Evolutionary conservation across 1,139 yeast species (phyloP).

Genomic region (Sugiyamaella paludigena): DNA sequence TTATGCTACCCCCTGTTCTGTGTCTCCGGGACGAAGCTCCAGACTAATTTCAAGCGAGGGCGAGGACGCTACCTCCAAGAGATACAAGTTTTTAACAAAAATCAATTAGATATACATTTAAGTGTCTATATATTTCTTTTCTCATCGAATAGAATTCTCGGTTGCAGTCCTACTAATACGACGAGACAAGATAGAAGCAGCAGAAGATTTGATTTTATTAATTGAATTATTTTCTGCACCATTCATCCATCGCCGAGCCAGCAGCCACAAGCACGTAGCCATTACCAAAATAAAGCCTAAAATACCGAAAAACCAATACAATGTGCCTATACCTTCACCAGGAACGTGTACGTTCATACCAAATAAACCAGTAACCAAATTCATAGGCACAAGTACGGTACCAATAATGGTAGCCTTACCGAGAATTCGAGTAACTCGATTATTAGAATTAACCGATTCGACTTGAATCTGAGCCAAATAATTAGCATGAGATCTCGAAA

Average conservation of each 20-base stretch:
- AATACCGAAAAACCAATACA: constrained; percentile 68
- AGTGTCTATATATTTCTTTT: no score
- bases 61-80: no score
- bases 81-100: no score
- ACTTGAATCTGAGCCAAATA: constrained; percentile 93
- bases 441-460: constrained; percentile 81
- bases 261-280: constrained; percentile 23
- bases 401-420: constrained; percentile 89
- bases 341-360: constrained; percentile 96
- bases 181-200: constrained; percentile 23
- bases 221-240: constrained; percentile 14
- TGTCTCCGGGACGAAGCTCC: no score
- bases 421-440: constrained; percentile 78
- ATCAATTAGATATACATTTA: no score
- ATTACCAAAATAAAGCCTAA: constrained; percentile 42
- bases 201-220: constrained; percentile 16
- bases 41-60: no score
- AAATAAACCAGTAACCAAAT: constrained; percentile 84
- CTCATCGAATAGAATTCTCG: no score
- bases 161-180: neutral
- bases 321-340: constrained; percentile 37
- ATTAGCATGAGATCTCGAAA: constrained; percentile 87
- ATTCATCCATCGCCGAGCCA: constrained; percentile 28
- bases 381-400: constrained; percentile 86
- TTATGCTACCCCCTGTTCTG: no score